A percentile compares a stretch with the other conserved stretches of the same genome.
phyloP scores from a whole-genome alignment of 1,284 basidiomycete genomes.

The Athelia psychrophila region DNA sequence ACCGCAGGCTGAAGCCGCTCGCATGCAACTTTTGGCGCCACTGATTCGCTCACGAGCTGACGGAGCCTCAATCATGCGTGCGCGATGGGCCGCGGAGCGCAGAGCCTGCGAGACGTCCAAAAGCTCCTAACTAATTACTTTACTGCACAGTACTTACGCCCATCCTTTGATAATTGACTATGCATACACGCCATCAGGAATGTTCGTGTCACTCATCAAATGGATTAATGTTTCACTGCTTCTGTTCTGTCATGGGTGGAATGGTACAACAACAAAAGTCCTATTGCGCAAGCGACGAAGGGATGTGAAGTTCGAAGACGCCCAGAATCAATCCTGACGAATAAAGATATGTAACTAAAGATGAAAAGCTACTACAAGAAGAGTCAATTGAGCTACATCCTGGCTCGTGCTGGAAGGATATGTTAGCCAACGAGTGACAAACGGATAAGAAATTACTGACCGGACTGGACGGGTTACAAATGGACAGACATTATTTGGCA shows the following conservation, averaged over 20 bases:
- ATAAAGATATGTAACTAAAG: background rate
- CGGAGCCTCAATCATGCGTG: conserved; percentile 63
- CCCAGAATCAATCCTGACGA: background rate
- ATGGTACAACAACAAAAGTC: background rate
- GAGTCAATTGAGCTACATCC: too few relatives aligned
- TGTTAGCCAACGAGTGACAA: too few relatives aligned
- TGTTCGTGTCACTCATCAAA: too few relatives aligned
- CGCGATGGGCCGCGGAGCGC: conserved; percentile 69
- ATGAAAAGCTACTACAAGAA: too few relatives aligned
- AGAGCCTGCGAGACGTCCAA: conserved; percentile 24
- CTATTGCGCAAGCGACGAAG: background rate
- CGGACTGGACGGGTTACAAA: too few relatives aligned
- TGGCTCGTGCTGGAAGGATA: too few relatives aligned
- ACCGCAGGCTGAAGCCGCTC: conserved; percentile 58
- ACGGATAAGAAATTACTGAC: too few relatives aligned
- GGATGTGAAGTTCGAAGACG: background rate
- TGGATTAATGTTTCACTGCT: too few relatives aligned
- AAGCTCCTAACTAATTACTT: conserved; percentile 7
- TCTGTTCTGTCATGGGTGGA: background rate
- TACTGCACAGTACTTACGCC: conserved; percentile 8
- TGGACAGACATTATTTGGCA: too few relatives aligned
- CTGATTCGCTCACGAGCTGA: conserved; percentile 59
- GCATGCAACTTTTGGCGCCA: conserved; percentile 49
- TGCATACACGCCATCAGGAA: background rate
- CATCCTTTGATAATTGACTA: conserved; percentile 10